These are phyloP conservation scores for Stagonosporopsis vannaccii DNA, from an alignment of 2,329 filamentous ascomycete genomes.

Conservation along the genomic window DNA sequence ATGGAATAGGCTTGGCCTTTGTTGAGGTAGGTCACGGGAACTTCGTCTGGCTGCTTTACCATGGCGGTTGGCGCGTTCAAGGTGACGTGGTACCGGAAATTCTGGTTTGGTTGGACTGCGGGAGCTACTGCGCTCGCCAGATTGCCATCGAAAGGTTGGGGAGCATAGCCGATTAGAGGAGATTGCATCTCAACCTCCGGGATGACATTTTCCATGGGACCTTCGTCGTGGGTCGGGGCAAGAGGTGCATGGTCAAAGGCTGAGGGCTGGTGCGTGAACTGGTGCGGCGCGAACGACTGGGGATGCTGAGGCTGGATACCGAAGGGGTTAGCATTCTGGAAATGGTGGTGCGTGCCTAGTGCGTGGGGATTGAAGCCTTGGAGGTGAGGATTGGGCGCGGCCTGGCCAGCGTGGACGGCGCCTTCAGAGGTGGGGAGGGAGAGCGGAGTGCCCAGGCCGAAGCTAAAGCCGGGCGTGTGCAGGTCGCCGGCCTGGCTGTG, in stretches of 20 bases:
- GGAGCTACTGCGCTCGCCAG: conserved; percentile 47
- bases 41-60: conserved; percentile 88
- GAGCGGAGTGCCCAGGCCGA: conserved; percentile 80
- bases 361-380: conserved; percentile 67
- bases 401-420: conserved; percentile 65
- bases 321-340: conserved; percentile 76
- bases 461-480: conserved; percentile 78
- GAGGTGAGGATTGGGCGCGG: conserved; percentile 60
- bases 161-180: conserved; percentile 66
- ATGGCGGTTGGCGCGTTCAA: conserved; percentile 95
- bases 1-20: conserved; percentile 95
- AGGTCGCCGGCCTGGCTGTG: conserved; percentile 85
- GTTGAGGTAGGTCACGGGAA: conserved; percentile 97
- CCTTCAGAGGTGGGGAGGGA: conserved; percentile 78
- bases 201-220: conserved; percentile 65
- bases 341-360: conserved; percentile 51
- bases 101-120: conserved; percentile 52
- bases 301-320: conserved; percentile 56
- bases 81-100: conserved; percentile 81
- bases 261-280: conserved; percentile 81
- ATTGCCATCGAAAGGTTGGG: conserved; percentile 59
- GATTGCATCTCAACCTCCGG: conserved; percentile 68
- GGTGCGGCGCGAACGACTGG: conserved; percentile 73
- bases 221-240: conserved; percentile 71
- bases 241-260: conserved; percentile 74